Evolutionary conservation across 257 asterid species (phyloP).

Genomic region (Gardenia jasminoides): DNA sequence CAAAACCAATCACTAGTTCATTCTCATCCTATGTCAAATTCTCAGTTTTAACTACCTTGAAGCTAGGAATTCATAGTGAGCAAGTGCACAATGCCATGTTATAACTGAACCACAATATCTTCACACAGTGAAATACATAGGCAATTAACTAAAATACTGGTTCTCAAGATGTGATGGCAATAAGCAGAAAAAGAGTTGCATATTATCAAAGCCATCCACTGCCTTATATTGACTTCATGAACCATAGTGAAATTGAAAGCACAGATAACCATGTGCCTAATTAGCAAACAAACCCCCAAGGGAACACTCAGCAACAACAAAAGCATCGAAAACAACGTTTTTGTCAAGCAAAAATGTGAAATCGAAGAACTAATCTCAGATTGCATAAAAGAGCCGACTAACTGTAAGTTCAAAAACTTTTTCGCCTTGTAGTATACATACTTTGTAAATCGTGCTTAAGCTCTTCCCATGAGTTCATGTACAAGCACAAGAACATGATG

Average conservation of each 20-base stretch:
- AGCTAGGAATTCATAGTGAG: background rate
- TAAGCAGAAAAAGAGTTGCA: background rate
- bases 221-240: background rate
- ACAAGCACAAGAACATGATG: background rate
- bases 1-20: background rate
- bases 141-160: background rate
- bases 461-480: slow-evolving; percentile 5
- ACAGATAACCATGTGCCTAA: background rate
- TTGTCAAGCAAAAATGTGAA: background rate
- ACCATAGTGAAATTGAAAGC: background rate
- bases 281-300: background rate
- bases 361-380: background rate
- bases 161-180: background rate
- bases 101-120: background rate
- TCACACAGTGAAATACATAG: background rate
- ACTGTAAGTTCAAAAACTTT: no score
- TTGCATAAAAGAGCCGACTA: background rate
- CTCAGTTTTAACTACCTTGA: background rate
- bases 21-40: background rate
- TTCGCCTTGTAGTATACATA: background rate
- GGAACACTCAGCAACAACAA: background rate
- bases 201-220: background rate
- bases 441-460: no score
- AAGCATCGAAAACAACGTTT: background rate
- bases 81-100: background rate